A percentile compares a stretch with the other conserved stretches of the same genome.
Evolutionary conservation across 192 early-diverging fungal species (phyloP).

Genomic region (Phlyctochytrium planicorne): DNA sequence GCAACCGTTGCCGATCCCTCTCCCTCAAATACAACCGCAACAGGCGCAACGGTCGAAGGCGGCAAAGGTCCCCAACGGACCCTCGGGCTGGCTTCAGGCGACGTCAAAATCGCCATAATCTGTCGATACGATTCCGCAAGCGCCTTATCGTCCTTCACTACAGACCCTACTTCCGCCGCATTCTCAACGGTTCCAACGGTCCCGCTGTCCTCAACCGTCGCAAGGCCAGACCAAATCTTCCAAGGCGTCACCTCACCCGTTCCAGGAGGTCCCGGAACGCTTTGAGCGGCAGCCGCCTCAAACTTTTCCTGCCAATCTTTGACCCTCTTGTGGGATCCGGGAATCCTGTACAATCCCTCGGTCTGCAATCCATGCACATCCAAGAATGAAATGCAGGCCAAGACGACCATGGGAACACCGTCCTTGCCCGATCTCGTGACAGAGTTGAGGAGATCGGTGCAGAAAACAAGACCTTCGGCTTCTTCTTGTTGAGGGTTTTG

Average conservation of each 20-base stretch:
- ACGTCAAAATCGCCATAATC: no score
- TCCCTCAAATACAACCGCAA: no score
- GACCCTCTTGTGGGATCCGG: conserved; percentile 30
- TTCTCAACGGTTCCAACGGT: neutral
- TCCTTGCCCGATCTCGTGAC: conserved; percentile 3
- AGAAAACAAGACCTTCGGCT: conserved; percentile 16
- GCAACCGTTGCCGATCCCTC: conserved; percentile 19
- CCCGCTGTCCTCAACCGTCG: neutral
- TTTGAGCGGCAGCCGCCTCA: neutral
- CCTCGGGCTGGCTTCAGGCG: no score
- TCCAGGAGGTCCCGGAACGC: neutral
- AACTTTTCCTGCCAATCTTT: conserved; percentile 13
- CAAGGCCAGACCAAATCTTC: no score
- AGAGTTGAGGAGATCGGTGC: conserved; percentile 6
- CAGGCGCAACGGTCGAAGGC: no score
- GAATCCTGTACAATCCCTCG: conserved; percentile 38
- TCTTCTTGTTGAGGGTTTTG: no score
- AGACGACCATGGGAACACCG: conserved; percentile 22
- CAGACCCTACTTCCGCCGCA: no score
- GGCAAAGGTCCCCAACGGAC: no score
- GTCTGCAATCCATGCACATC: conserved; percentile 8
- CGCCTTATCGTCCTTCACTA: no score
- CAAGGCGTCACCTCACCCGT: neutral
- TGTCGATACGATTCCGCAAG: no score
- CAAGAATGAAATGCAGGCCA: conserved; percentile 13